Base-by-base conservation (phyloP, 75 land plant genomes). In the Selaginella tamariscina region DNA sequence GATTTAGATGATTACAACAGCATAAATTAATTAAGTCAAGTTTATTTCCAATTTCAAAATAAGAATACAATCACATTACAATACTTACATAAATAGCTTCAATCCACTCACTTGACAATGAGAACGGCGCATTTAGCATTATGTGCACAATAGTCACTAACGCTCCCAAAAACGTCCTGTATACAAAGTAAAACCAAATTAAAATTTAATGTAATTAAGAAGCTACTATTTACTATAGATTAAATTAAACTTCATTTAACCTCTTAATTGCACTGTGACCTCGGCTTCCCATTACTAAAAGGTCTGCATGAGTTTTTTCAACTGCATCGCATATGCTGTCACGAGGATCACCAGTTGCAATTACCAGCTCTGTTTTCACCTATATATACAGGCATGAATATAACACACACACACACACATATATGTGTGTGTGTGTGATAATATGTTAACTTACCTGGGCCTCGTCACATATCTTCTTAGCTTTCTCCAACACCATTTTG, bases 201-300 rank as follows among this genome's bases (percentile, higher is more conserved):
- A 59, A n/a, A 8, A 5, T 39, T 39, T 5, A 15, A 5, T 5
- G 15, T 39, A 5, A 5, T 39, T 15, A 15, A 39, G 49, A 59
- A 59, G 26, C 11, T 11, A 49, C 11, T 11, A 11, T 49, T 20
- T 11, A 49, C 20, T 20, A 11, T 11, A 49, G 20, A 49, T 11
- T 11, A 49, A 11, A 49, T 49, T 2, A 26, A 59, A n/a, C 8
- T 2, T 8, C 8, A 23, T 5, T n/a, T 59, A 2, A 86, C 88
- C 88, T 80, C 69, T 79, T 59, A 9, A 86, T 21, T 26, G 70
- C 67, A 27, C 80, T 78, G 15, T 64, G 68, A 24, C 86, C 77
- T 67, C 75, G 78, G 74, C 75, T 81, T 0, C 88, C 88, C 30
- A 86, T 0, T 24, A 83, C 60, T 65, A 86, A 82, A 24, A 86